phyloP scores from a whole-genome alignment of 768 basidiomycete genomes.

The Mycena pura region DNA sequence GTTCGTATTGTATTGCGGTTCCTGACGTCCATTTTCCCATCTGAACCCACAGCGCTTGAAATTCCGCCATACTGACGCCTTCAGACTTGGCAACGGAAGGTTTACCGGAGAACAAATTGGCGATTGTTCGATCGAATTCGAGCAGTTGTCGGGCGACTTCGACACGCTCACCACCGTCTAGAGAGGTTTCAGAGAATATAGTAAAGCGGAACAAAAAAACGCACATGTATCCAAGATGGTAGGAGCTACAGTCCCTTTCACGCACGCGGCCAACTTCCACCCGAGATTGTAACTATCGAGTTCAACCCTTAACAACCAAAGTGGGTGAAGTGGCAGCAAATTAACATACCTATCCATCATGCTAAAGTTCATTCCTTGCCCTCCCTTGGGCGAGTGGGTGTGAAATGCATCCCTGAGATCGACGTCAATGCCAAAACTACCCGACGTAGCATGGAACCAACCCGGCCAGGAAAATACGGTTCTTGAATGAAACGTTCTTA shows the following conservation, averaged over 20 bases:
- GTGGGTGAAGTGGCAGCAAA: constrained; percentile 24
- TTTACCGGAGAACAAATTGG: constrained; percentile 42
- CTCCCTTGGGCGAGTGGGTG: constrained; percentile 48
- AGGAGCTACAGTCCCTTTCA: constrained; percentile 12
- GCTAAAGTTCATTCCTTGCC: constrained; percentile 58
- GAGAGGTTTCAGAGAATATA: neutral
- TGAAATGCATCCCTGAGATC: constrained; percentile 53
- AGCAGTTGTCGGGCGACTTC: constrained; percentile 47
- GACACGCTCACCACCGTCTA: constrained; percentile 40
- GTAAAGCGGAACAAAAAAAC: neutral
- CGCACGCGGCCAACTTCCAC: constrained; percentile 24
- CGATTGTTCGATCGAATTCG: constrained; percentile 46
- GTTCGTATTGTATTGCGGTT: constrained; percentile 14
- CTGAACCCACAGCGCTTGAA: constrained; percentile 22
- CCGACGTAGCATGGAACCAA: neutral
- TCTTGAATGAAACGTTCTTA: constrained; percentile 46
- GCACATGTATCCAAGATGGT: constrained; percentile 25
- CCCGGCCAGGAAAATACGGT: constrained; percentile 59
- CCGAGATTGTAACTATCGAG: constrained; percentile 49
- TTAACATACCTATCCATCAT: constrained; percentile 59
- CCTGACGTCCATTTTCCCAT: constrained; percentile 27
- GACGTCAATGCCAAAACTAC: neutral
- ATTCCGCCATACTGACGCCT: constrained; percentile 25
- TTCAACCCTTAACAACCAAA: neutral
- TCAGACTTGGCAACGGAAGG: constrained; percentile 21